A percentile compares a stretch with the other conserved stretches of the same genome.
Evolutionary conservation across 2,329 filamentous ascomycete genomes (phyloP).

Genomic region (Trichoderma pleuroti): DNA sequence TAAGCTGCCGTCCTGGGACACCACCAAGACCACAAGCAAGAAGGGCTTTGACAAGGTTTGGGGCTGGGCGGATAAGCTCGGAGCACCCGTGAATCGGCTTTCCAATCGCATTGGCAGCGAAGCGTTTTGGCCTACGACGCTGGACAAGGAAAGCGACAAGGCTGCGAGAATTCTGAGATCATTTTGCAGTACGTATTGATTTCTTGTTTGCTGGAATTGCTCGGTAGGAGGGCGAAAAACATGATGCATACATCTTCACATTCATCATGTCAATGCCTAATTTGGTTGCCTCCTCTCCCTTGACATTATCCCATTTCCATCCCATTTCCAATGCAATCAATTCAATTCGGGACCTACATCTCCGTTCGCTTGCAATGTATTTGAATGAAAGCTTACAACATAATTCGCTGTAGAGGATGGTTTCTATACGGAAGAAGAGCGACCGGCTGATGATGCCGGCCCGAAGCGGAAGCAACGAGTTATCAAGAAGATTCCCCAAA

Average conservation of each 20-base stretch:
- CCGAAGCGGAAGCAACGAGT: constrained; percentile 43
- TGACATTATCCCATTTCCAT: not conserved
- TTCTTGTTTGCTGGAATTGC: not conserved
- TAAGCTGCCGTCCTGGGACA: constrained; percentile 47
- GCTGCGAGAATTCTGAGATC: constrained; percentile 69
- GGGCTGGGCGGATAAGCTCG: constrained; percentile 48
- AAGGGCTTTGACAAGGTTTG: constrained; percentile 73
- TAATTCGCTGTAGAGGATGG: constrained; percentile 46
- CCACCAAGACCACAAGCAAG: constrained; percentile 54
- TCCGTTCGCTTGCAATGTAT: not conserved
- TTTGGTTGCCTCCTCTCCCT: not conserved
- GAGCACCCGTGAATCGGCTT: constrained; percentile 64
- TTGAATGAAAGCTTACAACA: not conserved
- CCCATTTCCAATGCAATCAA: not conserved
- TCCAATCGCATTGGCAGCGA: constrained; percentile 68
- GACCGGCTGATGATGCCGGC: constrained; percentile 28
- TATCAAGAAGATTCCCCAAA: constrained; percentile 41
- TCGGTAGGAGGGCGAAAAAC: not conserved
- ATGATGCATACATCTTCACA: not conserved
- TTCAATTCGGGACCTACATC: not conserved
- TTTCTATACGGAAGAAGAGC: constrained; percentile 44
- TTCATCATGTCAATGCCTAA: not conserved
- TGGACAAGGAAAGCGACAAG: constrained; percentile 74
- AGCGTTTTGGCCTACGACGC: constrained; percentile 70
- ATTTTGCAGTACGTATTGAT: constrained; percentile 55